These are phyloP conservation scores for Bremia lactucae DNA, from an alignment of 352 stramenopile genomes.

Conservation along the genomic window DNA sequence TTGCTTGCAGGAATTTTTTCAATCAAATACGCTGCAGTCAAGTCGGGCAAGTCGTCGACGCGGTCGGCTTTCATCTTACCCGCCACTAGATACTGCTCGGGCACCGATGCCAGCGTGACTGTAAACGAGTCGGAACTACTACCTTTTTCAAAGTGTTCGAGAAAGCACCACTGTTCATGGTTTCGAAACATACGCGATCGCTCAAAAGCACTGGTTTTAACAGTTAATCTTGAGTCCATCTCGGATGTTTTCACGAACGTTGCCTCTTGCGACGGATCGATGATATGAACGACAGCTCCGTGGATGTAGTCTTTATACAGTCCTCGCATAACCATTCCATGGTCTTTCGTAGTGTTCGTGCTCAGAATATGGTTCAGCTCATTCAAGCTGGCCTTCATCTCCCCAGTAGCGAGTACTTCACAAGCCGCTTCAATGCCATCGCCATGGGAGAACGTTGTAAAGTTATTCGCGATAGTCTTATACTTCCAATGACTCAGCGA, in stretches of 20 bases:
- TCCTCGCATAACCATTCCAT: slow-evolving; percentile 28
- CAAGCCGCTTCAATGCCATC: slow-evolving; percentile 18
- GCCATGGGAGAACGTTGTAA: slow-evolving; percentile 25
- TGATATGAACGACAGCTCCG: slow-evolving; percentile 27
- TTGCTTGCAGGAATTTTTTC: slow-evolving; percentile 25
- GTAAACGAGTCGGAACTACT: slow-evolving; percentile 16
- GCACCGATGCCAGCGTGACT: slow-evolving; percentile 22
- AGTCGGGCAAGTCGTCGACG: slow-evolving; percentile 26
- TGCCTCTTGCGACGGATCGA: slow-evolving; percentile 4
- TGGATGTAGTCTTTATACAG: slow-evolving; percentile 45
- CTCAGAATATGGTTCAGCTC: slow-evolving; percentile 27
- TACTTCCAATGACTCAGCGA: slow-evolving; percentile 25
- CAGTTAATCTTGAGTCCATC: slow-evolving; percentile 12
- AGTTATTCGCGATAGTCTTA: slow-evolving; percentile 22
- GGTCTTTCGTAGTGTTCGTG: slow-evolving; percentile 16
- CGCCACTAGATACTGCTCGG: slow-evolving; percentile 14
- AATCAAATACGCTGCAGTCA: slow-evolving; percentile 25
- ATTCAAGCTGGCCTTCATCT: slow-evolving; percentile 28
- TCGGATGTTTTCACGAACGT: slow-evolving; percentile 4
- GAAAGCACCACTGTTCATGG: slow-evolving; percentile 30
- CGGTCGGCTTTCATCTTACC: slow-evolving; percentile 37
- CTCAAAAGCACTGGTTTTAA: slow-evolving; percentile 30
- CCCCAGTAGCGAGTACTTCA: slow-evolving; percentile 20
- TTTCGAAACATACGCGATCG: slow-evolving; percentile 30
- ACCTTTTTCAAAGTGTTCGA: slow-evolving; percentile 23